Evolutionary conservation across 108 stramenopile species (phyloP).

Genomic region (Cyclotella distinguenda): DNA sequence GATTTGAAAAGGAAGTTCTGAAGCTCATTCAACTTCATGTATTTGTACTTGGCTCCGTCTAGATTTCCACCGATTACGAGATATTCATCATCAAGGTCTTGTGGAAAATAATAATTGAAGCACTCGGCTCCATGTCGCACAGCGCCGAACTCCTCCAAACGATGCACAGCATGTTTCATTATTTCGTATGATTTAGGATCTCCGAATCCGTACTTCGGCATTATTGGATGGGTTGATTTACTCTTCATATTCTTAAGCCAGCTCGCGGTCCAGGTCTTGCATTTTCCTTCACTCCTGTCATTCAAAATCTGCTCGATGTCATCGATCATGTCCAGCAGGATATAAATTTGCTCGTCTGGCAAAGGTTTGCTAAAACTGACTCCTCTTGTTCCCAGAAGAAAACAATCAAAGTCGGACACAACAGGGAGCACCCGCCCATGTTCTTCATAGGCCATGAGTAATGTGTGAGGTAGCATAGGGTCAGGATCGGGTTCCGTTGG

Average conservation of each 20-base stretch:
- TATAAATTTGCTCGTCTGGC: conserved; percentile 58
- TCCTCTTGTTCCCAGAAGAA: conserved; percentile 58
- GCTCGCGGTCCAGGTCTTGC: conserved; percentile 60
- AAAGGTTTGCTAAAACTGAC: conserved; percentile 57
- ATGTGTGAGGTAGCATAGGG: conserved; percentile 58
- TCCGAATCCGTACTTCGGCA: conserved; percentile 72
- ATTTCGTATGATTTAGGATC: conserved; percentile 75
- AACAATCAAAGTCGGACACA: conserved; percentile 70
- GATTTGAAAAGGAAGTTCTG: conserved; percentile 51
- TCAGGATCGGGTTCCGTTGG: conserved; percentile 46
- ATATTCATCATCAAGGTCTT: conserved; percentile 68
- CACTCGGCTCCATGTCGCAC: conserved; percentile 77
- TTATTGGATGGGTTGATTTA: conserved; percentile 37
- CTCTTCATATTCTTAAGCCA: conserved; percentile 69
- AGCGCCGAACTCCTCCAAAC: conserved; percentile 60
- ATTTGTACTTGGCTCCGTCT: conserved; percentile 52
- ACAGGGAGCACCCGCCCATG: conserved; percentile 37
- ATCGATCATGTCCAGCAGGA: conserved; percentile 60
- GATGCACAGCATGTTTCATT: conserved; percentile 64
- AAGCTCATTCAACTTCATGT: conserved; percentile 59
- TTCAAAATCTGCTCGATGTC: conserved; percentile 60
- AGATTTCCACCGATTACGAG: conserved; percentile 55
- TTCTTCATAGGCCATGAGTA: conserved; percentile 79
- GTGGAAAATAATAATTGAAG: conserved; percentile 79
- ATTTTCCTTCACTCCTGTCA: conserved; percentile 21